These are phyloP conservation scores for Mollisiaceae sp. DNA, from an alignment of 2,329 filamentous ascomycete genomes.

Conservation along the genomic window DNA sequence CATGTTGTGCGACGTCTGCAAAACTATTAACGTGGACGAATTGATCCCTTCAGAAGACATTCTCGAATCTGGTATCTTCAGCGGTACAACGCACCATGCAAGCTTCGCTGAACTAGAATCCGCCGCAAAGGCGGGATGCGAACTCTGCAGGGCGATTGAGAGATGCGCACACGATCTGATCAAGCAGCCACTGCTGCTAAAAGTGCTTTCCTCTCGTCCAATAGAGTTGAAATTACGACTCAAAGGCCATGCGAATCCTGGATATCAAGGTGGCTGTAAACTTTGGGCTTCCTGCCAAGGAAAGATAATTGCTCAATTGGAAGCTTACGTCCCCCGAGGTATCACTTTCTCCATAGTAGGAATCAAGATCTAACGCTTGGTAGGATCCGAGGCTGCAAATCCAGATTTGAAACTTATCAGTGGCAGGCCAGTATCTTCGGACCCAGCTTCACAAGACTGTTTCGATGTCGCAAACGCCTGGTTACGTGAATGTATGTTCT, in stretches of 20 bases:
- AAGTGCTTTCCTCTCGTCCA: background rate
- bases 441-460: constrained; percentile 10
- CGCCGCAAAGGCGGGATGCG: constrained; percentile 14
- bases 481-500: constrained; percentile 7
- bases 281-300: constrained; percentile 11
- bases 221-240: constrained; percentile 7
- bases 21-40: constrained; percentile 13
- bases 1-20: constrained; percentile 17
- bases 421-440: constrained; percentile 4
- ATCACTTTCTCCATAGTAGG: background rate
- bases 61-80: constrained; percentile 11
- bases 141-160: constrained; percentile 14
- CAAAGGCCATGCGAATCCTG: constrained; percentile 11
- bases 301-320: constrained; percentile 10
- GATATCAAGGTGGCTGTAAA: constrained; percentile 11
- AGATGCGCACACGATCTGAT: constrained; percentile 9
- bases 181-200: constrained; percentile 6
- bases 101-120: constrained; percentile 6
- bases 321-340: constrained; percentile 12
- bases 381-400: constrained; percentile 4
- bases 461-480: constrained; percentile 11
- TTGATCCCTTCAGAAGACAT: constrained; percentile 13
- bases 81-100: constrained; percentile 15
- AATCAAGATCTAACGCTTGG: background rate
- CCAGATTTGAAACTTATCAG: constrained; percentile 10